Percentiles rank a stretch among this genome's conserved stretches.
These are phyloP conservation scores for Prunus davidiana DNA, from an alignment of 306 rosid species.

Conservation along the genomic window DNA sequence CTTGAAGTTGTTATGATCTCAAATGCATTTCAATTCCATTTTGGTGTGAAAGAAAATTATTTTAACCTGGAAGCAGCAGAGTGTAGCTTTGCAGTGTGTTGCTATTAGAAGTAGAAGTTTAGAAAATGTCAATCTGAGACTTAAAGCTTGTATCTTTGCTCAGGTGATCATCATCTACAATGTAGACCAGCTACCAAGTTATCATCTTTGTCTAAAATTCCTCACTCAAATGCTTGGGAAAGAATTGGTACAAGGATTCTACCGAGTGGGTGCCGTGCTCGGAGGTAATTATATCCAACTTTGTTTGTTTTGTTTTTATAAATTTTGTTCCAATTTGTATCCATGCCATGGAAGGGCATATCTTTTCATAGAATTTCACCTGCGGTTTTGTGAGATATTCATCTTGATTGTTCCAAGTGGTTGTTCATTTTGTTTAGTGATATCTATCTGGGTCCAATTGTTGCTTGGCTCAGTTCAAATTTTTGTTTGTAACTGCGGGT, in stretches of 20 bases:
- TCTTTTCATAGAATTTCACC: background rate
- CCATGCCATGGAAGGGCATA: background rate
- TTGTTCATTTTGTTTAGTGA: background rate
- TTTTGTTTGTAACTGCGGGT: background rate
- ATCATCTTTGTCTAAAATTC: constrained; percentile 15
- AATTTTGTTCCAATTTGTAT: background rate
- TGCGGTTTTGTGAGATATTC: background rate
- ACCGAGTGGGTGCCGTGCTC: constrained; percentile 27
- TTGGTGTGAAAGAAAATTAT: background rate
- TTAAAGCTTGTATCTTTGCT: background rate
- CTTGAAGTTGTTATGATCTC: background rate
- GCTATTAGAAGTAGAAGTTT: background rate
- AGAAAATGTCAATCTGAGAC: background rate
- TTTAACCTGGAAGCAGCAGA: background rate
- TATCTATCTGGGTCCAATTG: background rate
- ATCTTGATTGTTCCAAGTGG: background rate
- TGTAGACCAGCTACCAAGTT: constrained; percentile 20
- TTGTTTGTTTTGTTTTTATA: background rate
- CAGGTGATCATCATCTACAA: constrained; percentile 37
- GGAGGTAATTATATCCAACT: constrained; percentile 29
- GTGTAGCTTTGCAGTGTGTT: background rate
- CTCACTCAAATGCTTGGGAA: constrained; percentile 20
- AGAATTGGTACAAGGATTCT: constrained; percentile 18
- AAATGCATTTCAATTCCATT: background rate
- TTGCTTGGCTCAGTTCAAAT: background rate